Evolutionary conservation across 2,329 filamentous ascomycete species (phyloP), one percentile per base, ranked within the genome.

Genomic region (Botrytis tulipae): DNA sequence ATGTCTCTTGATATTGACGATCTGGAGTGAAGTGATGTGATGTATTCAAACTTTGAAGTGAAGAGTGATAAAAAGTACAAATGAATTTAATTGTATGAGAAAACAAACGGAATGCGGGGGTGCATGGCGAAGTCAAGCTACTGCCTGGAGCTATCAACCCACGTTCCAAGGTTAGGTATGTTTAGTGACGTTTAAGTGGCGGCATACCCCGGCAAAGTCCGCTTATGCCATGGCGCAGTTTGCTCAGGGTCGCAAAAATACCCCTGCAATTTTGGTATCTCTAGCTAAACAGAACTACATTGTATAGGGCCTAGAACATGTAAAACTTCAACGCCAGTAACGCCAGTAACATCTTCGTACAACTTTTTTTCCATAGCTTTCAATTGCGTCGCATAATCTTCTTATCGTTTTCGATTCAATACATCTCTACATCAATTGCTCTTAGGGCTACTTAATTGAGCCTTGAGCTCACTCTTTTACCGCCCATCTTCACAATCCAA

Each of bases 91-190:
- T 51, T 42, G 9, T 40, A 54, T 18, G 4, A 66, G 40, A 25
- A n/a, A 29, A 10, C 32, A 40, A 40, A 40, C 16, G 46, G 29
- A 73, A 61, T 73, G 54, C 46, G 57, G 54, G 69, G 69, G 54
- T 66, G 46, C 20, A 72, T 72, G 70, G 70, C 70, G 70, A 72
- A 72, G 42, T 44, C 46, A 46, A 54, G 46, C 42, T 67, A 59
- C 70, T 72, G 70, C 70, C 70, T 72, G 37, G 22, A 59, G 70
- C 35, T 57, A 18, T 10, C 60, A 35, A 70, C 44, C 40, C 54
- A n/a, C 32, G 4, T 32, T 32, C 4, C 4, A 32, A 32, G 32
- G 57, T 35, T 29, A n/a, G n/a, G n/a, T n/a, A 57, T 51, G 40
- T 61, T 57, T 35, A 46, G 69, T 71, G 69, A n/a, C n/a, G 44